Conservation (phyloP, 2,329 filamentous ascomycete genomes). For the Fusarium illudens region DNA sequence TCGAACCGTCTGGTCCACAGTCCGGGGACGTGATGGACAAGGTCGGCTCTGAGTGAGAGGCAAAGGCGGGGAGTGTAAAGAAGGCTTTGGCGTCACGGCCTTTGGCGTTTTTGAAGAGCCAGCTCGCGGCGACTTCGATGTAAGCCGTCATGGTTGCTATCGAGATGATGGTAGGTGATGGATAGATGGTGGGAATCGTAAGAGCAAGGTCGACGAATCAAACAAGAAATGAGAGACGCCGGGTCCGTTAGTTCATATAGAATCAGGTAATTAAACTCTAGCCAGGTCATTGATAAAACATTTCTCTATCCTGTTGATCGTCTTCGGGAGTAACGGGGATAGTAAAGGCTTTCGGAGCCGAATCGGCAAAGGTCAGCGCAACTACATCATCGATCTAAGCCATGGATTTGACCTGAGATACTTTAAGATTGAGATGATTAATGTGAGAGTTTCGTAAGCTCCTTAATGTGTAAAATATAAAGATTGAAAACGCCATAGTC, state of each 20-base stretch:
- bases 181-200: background rate
- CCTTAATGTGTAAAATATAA: no score
- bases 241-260: background rate
- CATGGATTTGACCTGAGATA: background rate
- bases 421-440: no score
- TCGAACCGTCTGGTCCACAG: constrained; percentile 49
- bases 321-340: constrained; percentile 33
- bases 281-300: background rate
- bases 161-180: background rate
- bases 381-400: background rate
- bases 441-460: no score
- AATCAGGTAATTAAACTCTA: background rate
- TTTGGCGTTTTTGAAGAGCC: constrained; percentile 50
- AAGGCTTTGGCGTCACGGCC: constrained; percentile 52
- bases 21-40: constrained; percentile 52
- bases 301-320: background rate
- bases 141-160: constrained; percentile 38
- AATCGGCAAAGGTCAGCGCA: constrained; percentile 26
- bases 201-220: background rate
- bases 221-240: background rate
- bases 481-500: background rate
- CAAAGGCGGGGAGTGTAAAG: constrained; percentile 48
- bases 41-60: constrained; percentile 46
- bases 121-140: constrained; percentile 49
- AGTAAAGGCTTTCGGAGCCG: constrained; percentile 27